These are phyloP conservation scores for Seiridium cupressi DNA, from an alignment of 2,329 filamentous ascomycete genomes.

Conservation along the genomic window DNA sequence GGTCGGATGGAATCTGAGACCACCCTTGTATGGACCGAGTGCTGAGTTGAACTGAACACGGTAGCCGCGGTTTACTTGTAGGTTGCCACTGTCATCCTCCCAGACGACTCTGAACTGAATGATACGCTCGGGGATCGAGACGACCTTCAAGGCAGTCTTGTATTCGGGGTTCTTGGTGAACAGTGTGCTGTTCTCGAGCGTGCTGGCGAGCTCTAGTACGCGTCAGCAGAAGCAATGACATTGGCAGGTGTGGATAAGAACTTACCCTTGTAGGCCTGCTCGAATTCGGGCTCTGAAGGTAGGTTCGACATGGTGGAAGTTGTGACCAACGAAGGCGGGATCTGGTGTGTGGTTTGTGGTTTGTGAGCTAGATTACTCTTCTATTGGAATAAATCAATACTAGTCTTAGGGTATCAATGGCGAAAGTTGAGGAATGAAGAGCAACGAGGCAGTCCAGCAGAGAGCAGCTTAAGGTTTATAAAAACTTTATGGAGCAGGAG, in stretches of 20 bases:
- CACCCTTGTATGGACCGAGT: slow-evolving; percentile 96
- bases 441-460: neutral
- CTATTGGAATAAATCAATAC: neutral
- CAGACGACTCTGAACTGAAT: slow-evolving; percentile 97
- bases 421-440: neutral
- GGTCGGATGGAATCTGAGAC: slow-evolving; percentile 88
- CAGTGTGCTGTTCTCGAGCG: slow-evolving; percentile 88
- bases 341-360: neutral
- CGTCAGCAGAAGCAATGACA: slow-evolving; percentile 12
- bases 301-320: slow-evolving; percentile 71
- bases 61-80: slow-evolving; percentile 92
- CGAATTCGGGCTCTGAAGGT: slow-evolving; percentile 89
- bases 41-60: slow-evolving; percentile 99
- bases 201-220: slow-evolving; percentile 79
- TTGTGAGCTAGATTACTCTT: neutral
- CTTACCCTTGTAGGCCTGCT: slow-evolving; percentile 95
- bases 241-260: slow-evolving; percentile 11
- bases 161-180: slow-evolving; percentile 95
- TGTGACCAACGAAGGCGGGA: neutral
- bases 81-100: slow-evolving; percentile 88
- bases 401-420: neutral
- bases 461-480: neutral
- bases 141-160: slow-evolving; percentile 83
- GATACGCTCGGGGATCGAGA: slow-evolving; percentile 88
- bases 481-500: neutral